These are phyloP conservation scores for Solanum chacoense DNA, from an alignment of 305 asterid genomes.

Conservation along the genomic window DNA sequence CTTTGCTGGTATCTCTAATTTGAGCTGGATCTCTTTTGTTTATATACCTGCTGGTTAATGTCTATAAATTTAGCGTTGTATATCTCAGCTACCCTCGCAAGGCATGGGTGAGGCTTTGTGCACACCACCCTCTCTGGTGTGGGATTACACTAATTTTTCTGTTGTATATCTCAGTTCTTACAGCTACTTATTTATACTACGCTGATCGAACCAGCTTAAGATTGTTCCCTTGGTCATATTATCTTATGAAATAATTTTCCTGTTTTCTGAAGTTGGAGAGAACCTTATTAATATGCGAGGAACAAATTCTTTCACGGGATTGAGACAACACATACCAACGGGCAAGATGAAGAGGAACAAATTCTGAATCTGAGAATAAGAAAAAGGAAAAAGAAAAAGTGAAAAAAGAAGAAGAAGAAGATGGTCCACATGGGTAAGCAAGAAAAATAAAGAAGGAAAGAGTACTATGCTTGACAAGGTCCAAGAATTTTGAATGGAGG, in stretches of 20 bases:
- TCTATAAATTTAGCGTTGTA: background rate
- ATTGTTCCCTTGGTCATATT: background rate
- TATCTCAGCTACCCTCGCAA: background rate
- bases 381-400: background rate
- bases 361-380: background rate
- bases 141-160: background rate
- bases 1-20: background rate
- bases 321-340: background rate
- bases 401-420: background rate
- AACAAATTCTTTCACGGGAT: background rate
- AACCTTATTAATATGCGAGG: background rate
- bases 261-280: background rate
- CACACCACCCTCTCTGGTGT: background rate
- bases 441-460: background rate
- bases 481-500: conserved; percentile 25
- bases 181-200: background rate
- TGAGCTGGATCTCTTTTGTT: background rate
- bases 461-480: conserved; percentile 5
- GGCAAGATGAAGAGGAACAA: background rate
- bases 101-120: background rate
- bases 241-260: background rate
- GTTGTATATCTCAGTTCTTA: background rate
- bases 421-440: background rate
- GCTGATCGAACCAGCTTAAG: background rate
- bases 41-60: background rate